Evolutionary conservation across 1,139 yeast species (phyloP).

Genomic region (Yamadazyma conglobata): DNA sequence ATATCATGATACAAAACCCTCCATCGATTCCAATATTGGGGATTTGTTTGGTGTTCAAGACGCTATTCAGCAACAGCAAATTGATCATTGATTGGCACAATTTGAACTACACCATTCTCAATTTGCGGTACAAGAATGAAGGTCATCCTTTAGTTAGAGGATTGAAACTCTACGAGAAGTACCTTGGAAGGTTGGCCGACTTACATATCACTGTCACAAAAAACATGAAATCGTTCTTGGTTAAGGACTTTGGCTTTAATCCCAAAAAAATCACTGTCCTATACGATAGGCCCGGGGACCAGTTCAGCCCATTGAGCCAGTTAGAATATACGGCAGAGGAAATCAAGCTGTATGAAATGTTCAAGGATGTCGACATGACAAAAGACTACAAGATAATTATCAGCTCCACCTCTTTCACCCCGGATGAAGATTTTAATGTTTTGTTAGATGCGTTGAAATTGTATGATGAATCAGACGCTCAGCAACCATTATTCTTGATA

Average conservation of each 20-base stretch:
- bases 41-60: conserved; percentile 54
- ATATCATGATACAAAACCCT: conserved; percentile 84
- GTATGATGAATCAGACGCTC: conserved; percentile 44
- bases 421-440: conserved; percentile 83
- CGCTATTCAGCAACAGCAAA: conserved; percentile 53
- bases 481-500: conserved; percentile 58
- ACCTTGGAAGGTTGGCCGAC: conserved; percentile 54
- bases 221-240: conserved; percentile 62
- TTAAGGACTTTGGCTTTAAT: conserved; percentile 49
- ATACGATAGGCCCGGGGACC: conserved; percentile 74
- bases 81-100: conserved; percentile 96
- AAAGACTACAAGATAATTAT: conserved; percentile 59
- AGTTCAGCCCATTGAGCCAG: conserved; percentile 51
- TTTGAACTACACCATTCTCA: conserved; percentile 79
- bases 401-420: conserved; percentile 91
- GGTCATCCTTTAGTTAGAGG: conserved; percentile 61
- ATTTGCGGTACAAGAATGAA: conserved; percentile 53
- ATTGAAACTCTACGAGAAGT: conserved; percentile 54
- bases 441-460: conserved; percentile 63
- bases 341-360: conserved; percentile 41
- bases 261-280: conserved; percentile 40
- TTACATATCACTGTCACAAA: conserved; percentile 79
- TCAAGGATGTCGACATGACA: conserved; percentile 27
- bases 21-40: conserved; percentile 85
- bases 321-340: conserved; percentile 19